Conservation (phyloP, 495 filamentous ascomycete genomes). For the Umbilicaria muhlenbergii region DNA sequence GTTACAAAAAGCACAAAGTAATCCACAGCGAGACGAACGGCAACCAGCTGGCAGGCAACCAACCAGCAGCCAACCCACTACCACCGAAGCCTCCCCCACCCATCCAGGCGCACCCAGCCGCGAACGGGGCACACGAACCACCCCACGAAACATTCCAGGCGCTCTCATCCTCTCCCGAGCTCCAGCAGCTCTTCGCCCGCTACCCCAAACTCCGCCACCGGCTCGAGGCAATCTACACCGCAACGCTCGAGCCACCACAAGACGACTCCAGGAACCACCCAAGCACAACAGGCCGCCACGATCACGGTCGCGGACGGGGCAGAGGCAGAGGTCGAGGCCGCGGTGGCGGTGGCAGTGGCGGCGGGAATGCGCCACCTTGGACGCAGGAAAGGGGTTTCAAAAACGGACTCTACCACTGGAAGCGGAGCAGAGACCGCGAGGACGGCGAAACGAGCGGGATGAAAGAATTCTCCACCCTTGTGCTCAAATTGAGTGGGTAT, state of each 20-base stretch:
- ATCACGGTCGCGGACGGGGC: not conserved
- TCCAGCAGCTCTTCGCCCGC: slow-evolving; percentile 32
- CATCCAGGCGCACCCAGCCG: slow-evolving; percentile 2
- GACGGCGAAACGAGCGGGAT: slow-evolving; percentile 1
- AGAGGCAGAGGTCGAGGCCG: slow-evolving; percentile 3
- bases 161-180: slow-evolving; percentile 23
- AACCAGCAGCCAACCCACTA: not conserved
- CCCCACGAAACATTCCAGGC: slow-evolving; percentile 18
- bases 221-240: slow-evolving; percentile 34
- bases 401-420: slow-evolving; percentile 1
- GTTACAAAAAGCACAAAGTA: slow-evolving; percentile 43
- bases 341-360: not conserved
- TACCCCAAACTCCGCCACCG: slow-evolving; percentile 35
- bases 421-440: slow-evolving; percentile 1
- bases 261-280: not conserved
- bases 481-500: not conserved
- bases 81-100: slow-evolving; percentile 4
- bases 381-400: slow-evolving; percentile 4
- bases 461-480: slow-evolving; percentile 1
- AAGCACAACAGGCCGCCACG: slow-evolving; percentile 2
- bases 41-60: slow-evolving; percentile 4
- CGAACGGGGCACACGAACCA: slow-evolving; percentile 13
- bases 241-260: slow-evolving; percentile 24
- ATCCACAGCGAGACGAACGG: slow-evolving; percentile 16
- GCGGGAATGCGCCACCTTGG: slow-evolving; percentile 6